phyloP scores from a whole-genome alignment of 495 filamentous ascomycete genomes.

The Penicillium coprophilum region DNA sequence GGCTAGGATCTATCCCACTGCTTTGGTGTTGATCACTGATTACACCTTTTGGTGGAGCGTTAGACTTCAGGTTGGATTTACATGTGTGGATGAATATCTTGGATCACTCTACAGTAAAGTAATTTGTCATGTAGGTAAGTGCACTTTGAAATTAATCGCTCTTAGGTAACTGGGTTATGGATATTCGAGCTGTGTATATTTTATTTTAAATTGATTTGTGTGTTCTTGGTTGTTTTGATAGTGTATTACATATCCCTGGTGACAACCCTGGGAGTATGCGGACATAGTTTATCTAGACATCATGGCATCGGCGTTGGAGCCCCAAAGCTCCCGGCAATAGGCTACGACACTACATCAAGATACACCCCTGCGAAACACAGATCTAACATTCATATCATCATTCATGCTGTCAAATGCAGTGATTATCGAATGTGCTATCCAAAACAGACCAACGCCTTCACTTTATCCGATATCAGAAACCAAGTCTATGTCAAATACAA shows the following conservation, averaged over 20 bases:
- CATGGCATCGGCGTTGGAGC: background rate
- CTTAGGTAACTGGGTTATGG: background rate
- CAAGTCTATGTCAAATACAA: conserved; percentile 1
- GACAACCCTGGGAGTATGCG: too few species aligned
- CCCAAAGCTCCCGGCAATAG: background rate
- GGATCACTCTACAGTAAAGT: conserved; percentile 1
- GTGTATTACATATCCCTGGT: background rate
- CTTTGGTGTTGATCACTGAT: conserved; percentile 4
- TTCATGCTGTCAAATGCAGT: conserved; percentile 8
- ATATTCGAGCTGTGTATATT: background rate
- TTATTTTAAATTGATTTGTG: background rate
- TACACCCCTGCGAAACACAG: background rate
- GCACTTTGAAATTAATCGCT: background rate
- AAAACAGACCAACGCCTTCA: background rate
- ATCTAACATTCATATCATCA: conserved; percentile 6
- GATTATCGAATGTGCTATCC: conserved; percentile 4
- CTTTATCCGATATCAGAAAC: background rate
- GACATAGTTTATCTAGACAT: background rate
- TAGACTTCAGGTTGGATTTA: background rate
- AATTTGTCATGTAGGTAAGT: background rate
- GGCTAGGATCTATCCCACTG: background rate
- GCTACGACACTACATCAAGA: background rate
- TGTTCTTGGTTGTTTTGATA: background rate
- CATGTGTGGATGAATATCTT: background rate
- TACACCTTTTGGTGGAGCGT: background rate